Base-by-base conservation (phyloP, 2,329 filamentous ascomycete genomes). In the Botrytis byssoidea region DNA sequence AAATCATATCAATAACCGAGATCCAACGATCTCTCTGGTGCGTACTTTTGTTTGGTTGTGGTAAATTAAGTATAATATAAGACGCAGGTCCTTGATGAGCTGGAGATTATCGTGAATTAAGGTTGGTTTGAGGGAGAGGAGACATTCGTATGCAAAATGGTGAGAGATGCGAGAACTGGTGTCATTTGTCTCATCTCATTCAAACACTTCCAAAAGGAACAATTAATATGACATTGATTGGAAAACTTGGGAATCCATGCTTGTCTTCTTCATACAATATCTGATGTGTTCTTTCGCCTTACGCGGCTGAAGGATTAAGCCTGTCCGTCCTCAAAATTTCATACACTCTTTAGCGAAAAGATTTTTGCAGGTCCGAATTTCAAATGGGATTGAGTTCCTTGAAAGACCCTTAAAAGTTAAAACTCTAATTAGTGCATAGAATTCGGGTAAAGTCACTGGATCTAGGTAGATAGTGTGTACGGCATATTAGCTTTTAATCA, bases 221-320 rank as follows among this genome's bases (percentile, higher is more conserved):
- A 32, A 64, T 64, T 14, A 32, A 44, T 29, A 64, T 20, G 25
- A 40, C 25, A 40, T 9, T 57, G 65, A 42, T 42, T 57, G 65
- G 29, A 32, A 68, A 37, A 68, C 65, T 42, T 67, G 35, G 65
- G 48, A 29, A 42, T 57, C 65, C 48, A 68, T 68, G 48, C 65
- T 67, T 37, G 65, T 65, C 63, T 65, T 25, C 42, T 65, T 18
- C 40, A 32, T 14, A 64, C 25, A 16, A 40, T 20, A 67, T 29
- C 40, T 55, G 65, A 55, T 55, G 32, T 40, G 25, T 68, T 55
- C 46, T 32, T 42, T 68, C 65, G 65, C 65, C 65, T 68, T 68
- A 57, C 65, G 65, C 65, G 65, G 46, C 48, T 68, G 35, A 68
- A 68, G 65, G 65, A 68, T 68, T 57, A 68, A 68, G 65, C 65